A percentile compares a stretch with the other conserved stretches of the same genome.
Conservation (phyloP, 768 basidiomycete genomes). For the Lactarius hatsudake region DNA sequence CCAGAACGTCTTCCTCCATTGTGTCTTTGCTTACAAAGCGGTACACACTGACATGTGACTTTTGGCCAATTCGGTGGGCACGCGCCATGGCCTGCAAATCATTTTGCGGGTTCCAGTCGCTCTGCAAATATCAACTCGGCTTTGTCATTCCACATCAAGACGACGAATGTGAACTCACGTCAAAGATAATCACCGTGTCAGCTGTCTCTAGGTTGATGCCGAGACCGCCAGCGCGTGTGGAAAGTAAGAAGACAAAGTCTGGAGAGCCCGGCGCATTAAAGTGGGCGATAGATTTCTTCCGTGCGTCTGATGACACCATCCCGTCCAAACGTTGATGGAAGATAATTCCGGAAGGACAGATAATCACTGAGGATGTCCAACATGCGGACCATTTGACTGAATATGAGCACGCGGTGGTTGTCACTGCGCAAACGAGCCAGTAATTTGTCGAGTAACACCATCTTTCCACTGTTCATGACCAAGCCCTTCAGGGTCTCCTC, state of each 20-base stretch:
- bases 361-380: conserved; percentile 98
- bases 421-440: conserved; percentile 86
- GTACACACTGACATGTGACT: conserved; percentile 97
- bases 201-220: conserved; percentile 99
- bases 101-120: conserved; percentile 98
- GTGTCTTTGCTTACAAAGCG: conserved; percentile 99
- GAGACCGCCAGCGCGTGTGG: conserved; percentile 94
- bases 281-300: conserved; percentile 95
- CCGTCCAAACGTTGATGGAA: conserved; percentile 94
- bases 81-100: conserved; percentile 99
- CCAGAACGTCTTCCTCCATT: conserved; percentile 98
- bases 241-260: conserved; percentile 95
- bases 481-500: conserved; percentile 94
- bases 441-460: conserved; percentile 97
- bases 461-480: conserved; percentile 97
- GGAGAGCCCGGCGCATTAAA: conserved; percentile 92
- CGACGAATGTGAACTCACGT: conserved; percentile 53
- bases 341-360: conserved; percentile 85
- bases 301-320: conserved; percentile 86
- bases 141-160: conserved; percentile 1
- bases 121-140: conserved; percentile 47
- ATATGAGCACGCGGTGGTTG: conserved; percentile 95
- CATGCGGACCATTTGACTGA: conserved; percentile 99
- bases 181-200: conserved; percentile 98
- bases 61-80: conserved; percentile 98